A percentile compares a stretch with the other conserved stretches of the same genome.
phyloP scores from a whole-genome alignment of 164 flowering plant genomes.

The Dillenia turbinata region DNA sequence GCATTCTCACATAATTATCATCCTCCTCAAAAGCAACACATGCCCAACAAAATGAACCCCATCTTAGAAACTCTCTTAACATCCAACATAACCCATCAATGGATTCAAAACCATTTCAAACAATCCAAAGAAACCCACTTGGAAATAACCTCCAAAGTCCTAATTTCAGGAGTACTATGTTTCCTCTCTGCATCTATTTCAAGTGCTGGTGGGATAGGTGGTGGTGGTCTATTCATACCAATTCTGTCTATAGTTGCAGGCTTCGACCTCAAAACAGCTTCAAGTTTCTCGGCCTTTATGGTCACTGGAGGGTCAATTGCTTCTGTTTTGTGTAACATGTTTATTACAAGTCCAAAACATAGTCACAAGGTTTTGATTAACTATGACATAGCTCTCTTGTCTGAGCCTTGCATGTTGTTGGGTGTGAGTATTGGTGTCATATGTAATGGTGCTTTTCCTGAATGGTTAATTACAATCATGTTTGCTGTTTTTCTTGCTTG shows the following conservation, averaged over 20 bases:
- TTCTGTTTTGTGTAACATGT: slow-evolving; percentile 38
- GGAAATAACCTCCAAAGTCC: slow-evolving; percentile 5
- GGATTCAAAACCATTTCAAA: slow-evolving; percentile 1
- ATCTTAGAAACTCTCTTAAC: slow-evolving; percentile 1
- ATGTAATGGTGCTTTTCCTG: slow-evolving; percentile 58
- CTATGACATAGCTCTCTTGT: slow-evolving; percentile 54
- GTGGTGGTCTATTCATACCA: slow-evolving; percentile 68
- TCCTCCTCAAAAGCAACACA: slow-evolving; percentile 13
- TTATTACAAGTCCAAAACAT: slow-evolving; percentile 13
- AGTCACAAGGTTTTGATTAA: slow-evolving; percentile 39
- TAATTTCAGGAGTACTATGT: slow-evolving; percentile 35
- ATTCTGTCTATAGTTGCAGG: slow-evolving; percentile 55
- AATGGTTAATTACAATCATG: slow-evolving; percentile 54
- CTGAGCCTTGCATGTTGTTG: slow-evolving; percentile 63
- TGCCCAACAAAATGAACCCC: slow-evolving; percentile 6
- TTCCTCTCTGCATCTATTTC: slow-evolving; percentile 61
- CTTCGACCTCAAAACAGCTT: slow-evolving; percentile 59
- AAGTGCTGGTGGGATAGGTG: slow-evolving; percentile 80
- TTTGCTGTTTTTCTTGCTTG: slow-evolving; percentile 57
- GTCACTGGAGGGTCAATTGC: slow-evolving; percentile 71
- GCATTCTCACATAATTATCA: slow-evolving; percentile 2
- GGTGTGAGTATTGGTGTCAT: slow-evolving; percentile 77
- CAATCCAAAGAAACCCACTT: slow-evolving; percentile 9
- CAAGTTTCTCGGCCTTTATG: slow-evolving; percentile 67
- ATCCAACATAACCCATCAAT: slow-evolving; percentile 15